These are phyloP conservation scores for Fraxinus baroniana DNA, from an alignment of 305 asterid species.

Conservation along the genomic window DNA sequence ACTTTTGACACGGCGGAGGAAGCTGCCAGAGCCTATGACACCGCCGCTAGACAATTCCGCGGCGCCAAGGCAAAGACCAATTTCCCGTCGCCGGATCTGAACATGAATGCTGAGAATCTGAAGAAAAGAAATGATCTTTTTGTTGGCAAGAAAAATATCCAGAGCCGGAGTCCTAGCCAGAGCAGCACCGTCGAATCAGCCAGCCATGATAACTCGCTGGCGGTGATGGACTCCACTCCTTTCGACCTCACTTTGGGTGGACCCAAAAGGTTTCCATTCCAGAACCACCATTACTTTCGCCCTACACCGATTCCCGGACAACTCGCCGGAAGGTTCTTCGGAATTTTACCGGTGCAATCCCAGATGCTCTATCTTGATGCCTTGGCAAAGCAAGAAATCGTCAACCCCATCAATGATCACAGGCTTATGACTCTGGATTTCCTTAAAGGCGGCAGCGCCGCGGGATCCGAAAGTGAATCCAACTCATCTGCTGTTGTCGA, in stretches of 20 bases:
- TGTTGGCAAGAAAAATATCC: neutral
- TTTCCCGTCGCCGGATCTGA: constrained; percentile 33
- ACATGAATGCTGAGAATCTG: neutral
- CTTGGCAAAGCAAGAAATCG: neutral
- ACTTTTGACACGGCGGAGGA: constrained; percentile 60
- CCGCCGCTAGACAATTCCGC: constrained; percentile 53
- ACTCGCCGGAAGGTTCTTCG: neutral
- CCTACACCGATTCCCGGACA: neutral
- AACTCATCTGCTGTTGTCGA: constrained; percentile 20
- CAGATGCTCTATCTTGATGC: constrained; percentile 20
- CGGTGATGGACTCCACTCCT: neutral
- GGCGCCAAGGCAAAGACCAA: constrained; percentile 53
- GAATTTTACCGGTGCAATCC: neutral
- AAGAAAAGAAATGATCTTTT: neutral
- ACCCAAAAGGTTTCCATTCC: neutral
- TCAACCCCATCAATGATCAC: neutral
- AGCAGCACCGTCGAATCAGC: neutral
- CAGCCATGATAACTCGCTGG: neutral
- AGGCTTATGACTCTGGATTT: neutral
- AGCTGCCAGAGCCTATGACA: constrained; percentile 56
- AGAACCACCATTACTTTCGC: neutral
- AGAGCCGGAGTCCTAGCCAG: constrained; percentile 26
- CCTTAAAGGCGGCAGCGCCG: neutral
- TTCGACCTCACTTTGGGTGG: neutral
- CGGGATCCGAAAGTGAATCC: constrained; percentile 17